Evolutionary conservation across 2,329 filamentous ascomycete species (phyloP), one percentile per base, ranked within the genome.

Genomic region (Neofusicoccum laricinum): DNA sequence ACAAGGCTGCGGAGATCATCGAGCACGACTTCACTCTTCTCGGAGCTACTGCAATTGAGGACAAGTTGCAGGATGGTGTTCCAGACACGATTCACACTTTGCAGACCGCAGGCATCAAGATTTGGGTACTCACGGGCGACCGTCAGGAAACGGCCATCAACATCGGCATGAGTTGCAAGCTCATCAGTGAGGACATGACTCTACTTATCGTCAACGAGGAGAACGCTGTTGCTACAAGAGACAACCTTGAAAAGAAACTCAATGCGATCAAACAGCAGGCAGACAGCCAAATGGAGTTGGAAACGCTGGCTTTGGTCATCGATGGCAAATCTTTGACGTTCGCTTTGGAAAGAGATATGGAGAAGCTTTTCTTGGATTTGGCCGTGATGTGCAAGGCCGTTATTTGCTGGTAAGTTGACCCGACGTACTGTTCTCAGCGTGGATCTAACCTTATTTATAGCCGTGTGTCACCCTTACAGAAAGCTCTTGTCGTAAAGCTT

Each of bases 71-170:
- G 77, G 96, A 99, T 71, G 95, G 96, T 62, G 95, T 99, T 15
- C 95, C 95, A 1, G 95, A 99, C 77, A 99, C 95, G 0, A 99
- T 99, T 65, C 93, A 97, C 76, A 99, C 95, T 0, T 83, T 99
- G 32, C 96, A 99, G 77, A 91, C 93, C 68, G 95, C 96, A 25
- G 94, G 93, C 61, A 98, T 99, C 83, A 99, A 99, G 79, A 90
- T 99, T 63, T 99, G 95, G 95, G 95, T 99, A 19, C 79, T 99
- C 77, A 99, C 95, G 43, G 95, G 95, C 71, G 95, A 99, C 81
- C 88, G 95, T 71, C 96, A 99, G 79, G 95, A 99, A 78, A 99
- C 95, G 32, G 95, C 95, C 64, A 99, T 99, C 85, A 99, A 99
- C 77, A 99, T 99, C 69, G 95, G 96, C 68, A 99, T 99, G 95